Evolutionary conservation across 2,329 filamentous ascomycete genomes (phyloP).

Genomic region (Aspergillus luchuensis): DNA sequence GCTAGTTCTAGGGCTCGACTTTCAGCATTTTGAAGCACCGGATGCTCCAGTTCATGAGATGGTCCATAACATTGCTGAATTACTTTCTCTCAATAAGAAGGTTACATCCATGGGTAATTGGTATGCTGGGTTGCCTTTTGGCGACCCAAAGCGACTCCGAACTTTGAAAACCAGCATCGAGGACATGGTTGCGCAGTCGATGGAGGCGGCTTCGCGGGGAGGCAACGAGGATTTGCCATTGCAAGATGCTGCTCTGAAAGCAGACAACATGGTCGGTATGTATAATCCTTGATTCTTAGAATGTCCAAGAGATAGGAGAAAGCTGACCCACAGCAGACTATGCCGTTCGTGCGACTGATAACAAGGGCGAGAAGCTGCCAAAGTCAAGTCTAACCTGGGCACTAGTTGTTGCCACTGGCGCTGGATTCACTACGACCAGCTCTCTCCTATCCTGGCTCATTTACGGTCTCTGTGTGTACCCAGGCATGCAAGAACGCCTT

Average conservation of each 20-base stretch:
- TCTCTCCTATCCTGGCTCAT: constrained; percentile 62
- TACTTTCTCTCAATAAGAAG: constrained; percentile 61
- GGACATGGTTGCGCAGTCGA: constrained; percentile 26
- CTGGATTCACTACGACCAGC: constrained; percentile 64
- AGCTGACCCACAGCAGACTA: constrained; percentile 46
- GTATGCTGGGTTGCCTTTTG: constrained; percentile 61
- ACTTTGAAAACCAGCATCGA: constrained; percentile 20
- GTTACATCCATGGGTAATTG: constrained; percentile 57
- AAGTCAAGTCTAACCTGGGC: constrained; percentile 41
- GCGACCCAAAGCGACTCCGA: constrained; percentile 52
- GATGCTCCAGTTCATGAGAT: constrained; percentile 56
- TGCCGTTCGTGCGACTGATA: constrained; percentile 55
- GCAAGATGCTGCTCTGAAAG: constrained; percentile 49
- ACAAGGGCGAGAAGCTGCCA: constrained; percentile 58
- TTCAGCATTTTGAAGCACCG: constrained; percentile 46
- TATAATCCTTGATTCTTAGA: not conserved
- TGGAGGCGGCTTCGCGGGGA: constrained; percentile 21
- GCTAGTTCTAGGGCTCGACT: constrained; percentile 48
- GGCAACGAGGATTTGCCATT: constrained; percentile 35
- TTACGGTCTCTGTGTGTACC: constrained; percentile 57
- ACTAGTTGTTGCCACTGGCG: constrained; percentile 57
- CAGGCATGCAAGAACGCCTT: constrained; percentile 58
- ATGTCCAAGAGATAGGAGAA: no score
- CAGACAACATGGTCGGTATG: constrained; percentile 40
- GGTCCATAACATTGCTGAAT: constrained; percentile 53